phyloP scores from a whole-genome alignment of 257 asterid species.

The Solanum rostratum region DNA sequence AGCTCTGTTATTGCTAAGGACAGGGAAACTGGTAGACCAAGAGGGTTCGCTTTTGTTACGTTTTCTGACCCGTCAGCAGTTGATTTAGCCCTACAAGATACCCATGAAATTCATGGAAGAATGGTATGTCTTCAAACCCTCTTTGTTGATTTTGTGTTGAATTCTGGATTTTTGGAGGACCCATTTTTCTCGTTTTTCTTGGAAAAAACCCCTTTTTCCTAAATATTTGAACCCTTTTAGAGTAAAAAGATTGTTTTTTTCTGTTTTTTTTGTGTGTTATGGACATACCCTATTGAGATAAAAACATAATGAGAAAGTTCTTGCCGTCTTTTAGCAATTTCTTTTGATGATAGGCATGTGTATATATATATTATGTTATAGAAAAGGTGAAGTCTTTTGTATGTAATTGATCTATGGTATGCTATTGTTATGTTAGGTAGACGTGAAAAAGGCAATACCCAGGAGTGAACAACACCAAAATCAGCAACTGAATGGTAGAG shows the following conservation, averaged over 20 bases:
- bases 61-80: slow-evolving; percentile 58
- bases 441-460: slow-evolving; percentile 91
- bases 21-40: slow-evolving; percentile 46
- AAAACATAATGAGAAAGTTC: neutral
- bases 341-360: neutral
- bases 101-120: slow-evolving; percentile 69
- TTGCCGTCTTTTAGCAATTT: neutral
- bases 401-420: slow-evolving; percentile 2
- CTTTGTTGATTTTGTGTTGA: neutral
- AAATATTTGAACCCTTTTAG: neutral
- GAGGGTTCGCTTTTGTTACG: slow-evolving; percentile 87
- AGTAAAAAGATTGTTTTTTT: neutral
- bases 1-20: slow-evolving; percentile 48
- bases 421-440: slow-evolving; percentile 40
- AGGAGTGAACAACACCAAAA: slow-evolving; percentile 57
- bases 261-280: neutral
- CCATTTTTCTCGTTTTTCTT: neutral
- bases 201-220: neutral
- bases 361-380: neutral
- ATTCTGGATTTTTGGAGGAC: neutral
- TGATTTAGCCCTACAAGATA: slow-evolving; percentile 53
- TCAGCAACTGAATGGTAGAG: slow-evolving; percentile 30
- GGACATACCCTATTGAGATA: neutral
- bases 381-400: neutral
- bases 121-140: slow-evolving; percentile 26